A percentile compares a stretch with the other conserved stretches of the same genome.
These are phyloP conservation scores for Penicillium concentricum DNA, from an alignment of 2,329 filamentous ascomycete species.

Conservation along the genomic window DNA sequence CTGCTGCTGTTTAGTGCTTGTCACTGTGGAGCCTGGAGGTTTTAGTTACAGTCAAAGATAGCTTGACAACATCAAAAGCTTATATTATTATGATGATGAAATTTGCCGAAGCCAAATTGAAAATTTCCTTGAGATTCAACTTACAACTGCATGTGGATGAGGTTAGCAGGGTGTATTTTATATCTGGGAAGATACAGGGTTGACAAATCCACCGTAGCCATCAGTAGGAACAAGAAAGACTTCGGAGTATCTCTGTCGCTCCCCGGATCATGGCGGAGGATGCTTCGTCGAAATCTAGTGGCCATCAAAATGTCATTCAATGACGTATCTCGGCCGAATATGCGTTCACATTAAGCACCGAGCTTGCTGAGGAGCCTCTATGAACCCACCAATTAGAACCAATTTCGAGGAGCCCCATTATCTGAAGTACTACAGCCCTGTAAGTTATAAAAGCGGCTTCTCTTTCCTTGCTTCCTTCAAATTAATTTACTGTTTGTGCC, in stretches of 20 bases:
- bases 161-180: background rate
- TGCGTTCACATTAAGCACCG: background rate
- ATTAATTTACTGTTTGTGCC: background rate
- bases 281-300: background rate
- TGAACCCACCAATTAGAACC: background rate
- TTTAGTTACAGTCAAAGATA: background rate
- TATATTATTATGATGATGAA: background rate
- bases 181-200: no score
- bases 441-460: background rate
- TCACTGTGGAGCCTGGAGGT: background rate
- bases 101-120: background rate
- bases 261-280: background rate
- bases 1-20: background rate
- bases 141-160: background rate
- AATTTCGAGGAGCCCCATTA: background rate
- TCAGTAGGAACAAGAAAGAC: no score
- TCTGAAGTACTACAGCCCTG: background rate
- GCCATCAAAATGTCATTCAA: background rate
- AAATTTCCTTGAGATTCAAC: background rate
- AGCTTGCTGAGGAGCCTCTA: background rate
- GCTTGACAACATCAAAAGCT: background rate
- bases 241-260: background rate
- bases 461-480: background rate
- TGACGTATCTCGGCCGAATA: background rate
- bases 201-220: background rate